A percentile compares a stretch with the other conserved stretches of the same genome.
phyloP scores from a whole-genome alignment of 1,284 basidiomycete genomes.

The Cryptococcus neoformans region DNA sequence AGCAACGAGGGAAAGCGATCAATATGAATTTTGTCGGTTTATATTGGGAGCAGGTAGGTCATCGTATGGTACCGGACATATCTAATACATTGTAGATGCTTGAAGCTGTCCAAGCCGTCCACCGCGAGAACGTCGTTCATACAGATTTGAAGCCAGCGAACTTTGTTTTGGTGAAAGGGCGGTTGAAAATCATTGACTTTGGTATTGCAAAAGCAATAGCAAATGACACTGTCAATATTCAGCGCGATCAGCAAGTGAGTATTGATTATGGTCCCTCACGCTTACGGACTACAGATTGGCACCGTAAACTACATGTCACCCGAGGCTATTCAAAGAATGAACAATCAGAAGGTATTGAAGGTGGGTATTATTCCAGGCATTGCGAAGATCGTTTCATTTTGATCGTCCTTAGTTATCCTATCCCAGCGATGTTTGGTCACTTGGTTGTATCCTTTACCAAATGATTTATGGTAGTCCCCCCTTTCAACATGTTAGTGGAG shows the following conservation, averaged over 20 bases:
- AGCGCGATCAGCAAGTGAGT: conserved; percentile 81
- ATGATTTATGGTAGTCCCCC: conserved; percentile 92
- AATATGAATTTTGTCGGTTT: conserved; percentile 90
- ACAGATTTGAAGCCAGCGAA: conserved; percentile 96
- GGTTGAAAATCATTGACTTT: conserved; percentile 93
- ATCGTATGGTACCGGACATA: background rate
- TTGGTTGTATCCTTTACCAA: conserved; percentile 95
- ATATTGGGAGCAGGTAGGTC: conserved; percentile 86
- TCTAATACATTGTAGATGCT: conserved; percentile 65
- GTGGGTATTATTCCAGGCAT: conserved; percentile 24
- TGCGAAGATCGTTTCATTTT: background rate
- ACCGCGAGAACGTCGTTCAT: conserved; percentile 94
- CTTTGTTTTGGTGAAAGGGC: conserved; percentile 89
- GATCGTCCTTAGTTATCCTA: conserved; percentile 31
- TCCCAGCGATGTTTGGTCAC: conserved; percentile 95
- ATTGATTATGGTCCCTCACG: background rate
- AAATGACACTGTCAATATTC: conserved; percentile 95
- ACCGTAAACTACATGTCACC: conserved; percentile 97
- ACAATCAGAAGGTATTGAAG: conserved; percentile 48
- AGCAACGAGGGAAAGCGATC: conserved; percentile 73
- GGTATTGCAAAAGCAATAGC: conserved; percentile 96
- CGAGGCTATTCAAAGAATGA: conserved; percentile 71
- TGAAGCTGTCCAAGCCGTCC: conserved; percentile 90
- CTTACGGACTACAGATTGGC: conserved; percentile 60
- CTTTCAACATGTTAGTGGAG: conserved; percentile 82